Evolutionary conservation across 148 eudicot genomes (phyloP).

Genomic region (Silene conica): DNA sequence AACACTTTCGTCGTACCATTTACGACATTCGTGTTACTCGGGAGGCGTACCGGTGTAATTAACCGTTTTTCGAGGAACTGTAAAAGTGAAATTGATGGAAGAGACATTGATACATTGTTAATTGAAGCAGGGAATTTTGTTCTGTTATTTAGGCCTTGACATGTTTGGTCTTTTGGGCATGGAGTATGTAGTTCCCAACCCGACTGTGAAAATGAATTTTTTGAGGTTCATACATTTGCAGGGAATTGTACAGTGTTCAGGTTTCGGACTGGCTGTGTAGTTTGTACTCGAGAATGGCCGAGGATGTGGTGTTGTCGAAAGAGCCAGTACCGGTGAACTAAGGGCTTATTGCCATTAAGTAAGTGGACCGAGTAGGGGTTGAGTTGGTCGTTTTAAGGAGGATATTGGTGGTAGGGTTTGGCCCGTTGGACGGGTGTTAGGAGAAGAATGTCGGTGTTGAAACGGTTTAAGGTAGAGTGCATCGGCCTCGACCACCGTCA

Average conservation of each 20-base stretch:
- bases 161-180: slow-evolving; percentile 54
- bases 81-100: slow-evolving; percentile 20
- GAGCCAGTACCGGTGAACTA: slow-evolving; percentile 60
- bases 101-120: slow-evolving; percentile 52
- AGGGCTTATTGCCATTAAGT: slow-evolving; percentile 59
- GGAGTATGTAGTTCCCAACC: slow-evolving; percentile 49
- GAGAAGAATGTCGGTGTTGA: slow-evolving; percentile 38
- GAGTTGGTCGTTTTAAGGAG: slow-evolving; percentile 53
- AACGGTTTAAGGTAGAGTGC: slow-evolving; percentile 63
- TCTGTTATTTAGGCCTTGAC: slow-evolving; percentile 55
- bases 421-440: slow-evolving; percentile 68
- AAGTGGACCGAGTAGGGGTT: slow-evolving; percentile 30
- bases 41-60: slow-evolving; percentile 63
- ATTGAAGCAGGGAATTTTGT: slow-evolving; percentile 53
- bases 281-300: slow-evolving; percentile 51
- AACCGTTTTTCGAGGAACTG: slow-evolving; percentile 33
- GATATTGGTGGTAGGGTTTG: slow-evolving; percentile 72
- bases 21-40: slow-evolving; percentile 44
- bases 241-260: slow-evolving; percentile 41
- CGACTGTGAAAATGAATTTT: slow-evolving; percentile 53
- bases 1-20: slow-evolving; percentile 47
- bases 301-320: slow-evolving; percentile 59
- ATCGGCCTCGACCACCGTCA: slow-evolving; percentile 63
- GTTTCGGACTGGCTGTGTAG: slow-evolving; percentile 46
- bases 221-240: slow-evolving; percentile 46